Conservation (phyloP, 2,329 filamentous ascomycete genomes). For the Albifimbria verrucaria region DNA sequence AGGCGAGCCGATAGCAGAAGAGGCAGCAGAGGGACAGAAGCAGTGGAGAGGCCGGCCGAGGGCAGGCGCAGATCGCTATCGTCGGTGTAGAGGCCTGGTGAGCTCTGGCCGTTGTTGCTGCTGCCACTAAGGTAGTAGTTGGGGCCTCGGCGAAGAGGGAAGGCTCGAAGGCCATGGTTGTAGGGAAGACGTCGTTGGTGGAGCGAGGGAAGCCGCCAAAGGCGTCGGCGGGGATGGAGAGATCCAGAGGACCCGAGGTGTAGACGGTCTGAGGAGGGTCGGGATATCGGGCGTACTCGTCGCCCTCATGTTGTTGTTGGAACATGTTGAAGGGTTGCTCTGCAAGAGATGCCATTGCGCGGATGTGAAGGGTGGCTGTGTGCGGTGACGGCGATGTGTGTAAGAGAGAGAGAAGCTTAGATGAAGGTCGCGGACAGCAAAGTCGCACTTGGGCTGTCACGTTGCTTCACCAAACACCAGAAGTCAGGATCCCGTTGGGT, state of each 20-base stretch:
- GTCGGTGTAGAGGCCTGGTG: constrained; percentile 47
- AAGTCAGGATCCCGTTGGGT: background rate
- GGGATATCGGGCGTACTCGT: constrained; percentile 44
- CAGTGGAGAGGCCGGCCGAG: constrained; percentile 58
- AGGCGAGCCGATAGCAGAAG: constrained; percentile 65
- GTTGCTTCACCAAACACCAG: background rate
- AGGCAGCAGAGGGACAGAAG: constrained; percentile 62
- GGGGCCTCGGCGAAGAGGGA: constrained; percentile 43
- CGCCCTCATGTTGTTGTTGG: constrained; percentile 24
- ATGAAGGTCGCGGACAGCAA: constrained; percentile 5
- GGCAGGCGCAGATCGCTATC: constrained; percentile 48
- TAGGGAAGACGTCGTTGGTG: constrained; percentile 29
- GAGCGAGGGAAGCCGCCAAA: constrained; percentile 37
- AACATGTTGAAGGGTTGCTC: constrained; percentile 25
- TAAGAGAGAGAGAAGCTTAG: too few relatives aligned
- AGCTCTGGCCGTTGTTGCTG: constrained; percentile 35
- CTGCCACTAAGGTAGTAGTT: constrained; percentile 39
- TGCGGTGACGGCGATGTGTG: constrained; percentile 4
- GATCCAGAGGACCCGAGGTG: constrained; percentile 41
- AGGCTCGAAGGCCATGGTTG: constrained; percentile 41
- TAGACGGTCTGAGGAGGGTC: constrained; percentile 38
- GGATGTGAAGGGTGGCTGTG: constrained; percentile 10
- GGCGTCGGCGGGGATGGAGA: constrained; percentile 45
- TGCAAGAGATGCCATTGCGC: constrained; percentile 25
- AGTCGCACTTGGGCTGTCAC: constrained; percentile 1